Conservation (phyloP, 495 filamentous ascomycete genomes). For the Penicillium pulvis region DNA sequence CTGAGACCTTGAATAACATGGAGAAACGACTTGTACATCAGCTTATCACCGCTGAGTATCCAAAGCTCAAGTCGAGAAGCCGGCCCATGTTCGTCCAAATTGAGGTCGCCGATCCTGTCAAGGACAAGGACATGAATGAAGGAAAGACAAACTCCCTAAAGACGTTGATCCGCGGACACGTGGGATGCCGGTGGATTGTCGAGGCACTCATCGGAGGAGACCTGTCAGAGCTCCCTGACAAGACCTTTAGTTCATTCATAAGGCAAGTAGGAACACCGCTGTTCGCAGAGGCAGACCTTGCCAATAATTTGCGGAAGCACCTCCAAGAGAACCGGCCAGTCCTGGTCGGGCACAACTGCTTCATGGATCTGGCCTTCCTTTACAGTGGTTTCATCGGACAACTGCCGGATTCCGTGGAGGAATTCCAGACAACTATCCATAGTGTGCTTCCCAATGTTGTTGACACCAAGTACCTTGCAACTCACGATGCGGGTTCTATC, state of each 20-base stretch:
- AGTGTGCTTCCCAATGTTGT: slow-evolving; percentile 66
- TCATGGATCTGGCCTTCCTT: slow-evolving; percentile 73
- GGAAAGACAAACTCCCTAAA: slow-evolving; percentile 40
- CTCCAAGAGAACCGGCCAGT: slow-evolving; percentile 54
- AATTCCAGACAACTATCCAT: slow-evolving; percentile 58
- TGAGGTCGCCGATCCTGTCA: slow-evolving; percentile 45
- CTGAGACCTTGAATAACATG: slow-evolving; percentile 38
- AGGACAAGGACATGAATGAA: slow-evolving; percentile 45
- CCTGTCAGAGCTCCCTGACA: slow-evolving; percentile 50
- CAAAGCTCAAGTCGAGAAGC: slow-evolving; percentile 51
- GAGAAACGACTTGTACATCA: slow-evolving; percentile 72
- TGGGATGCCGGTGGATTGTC: slow-evolving; percentile 69
- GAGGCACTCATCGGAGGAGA: slow-evolving; percentile 67
- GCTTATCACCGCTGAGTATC: slow-evolving; percentile 64
- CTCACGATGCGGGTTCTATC: slow-evolving; percentile 53
- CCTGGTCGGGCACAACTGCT: slow-evolving; percentile 77
- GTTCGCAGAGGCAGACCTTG: slow-evolving; percentile 27
- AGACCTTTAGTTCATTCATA: slow-evolving; percentile 35
- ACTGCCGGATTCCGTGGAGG: slow-evolving; percentile 61
- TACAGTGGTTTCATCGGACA: slow-evolving; percentile 68
- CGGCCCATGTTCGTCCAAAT: slow-evolving; percentile 55
- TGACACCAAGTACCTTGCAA: slow-evolving; percentile 79
- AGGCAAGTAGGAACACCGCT: slow-evolving; percentile 37
- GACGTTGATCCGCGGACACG: slow-evolving; percentile 46
- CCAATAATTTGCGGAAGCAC: slow-evolving; percentile 28